Evolutionary conservation across 805 yeast species (phyloP), one percentile per base, ranked within the genome.

Genomic region (Zygosaccharomyces rouxii): DNA sequence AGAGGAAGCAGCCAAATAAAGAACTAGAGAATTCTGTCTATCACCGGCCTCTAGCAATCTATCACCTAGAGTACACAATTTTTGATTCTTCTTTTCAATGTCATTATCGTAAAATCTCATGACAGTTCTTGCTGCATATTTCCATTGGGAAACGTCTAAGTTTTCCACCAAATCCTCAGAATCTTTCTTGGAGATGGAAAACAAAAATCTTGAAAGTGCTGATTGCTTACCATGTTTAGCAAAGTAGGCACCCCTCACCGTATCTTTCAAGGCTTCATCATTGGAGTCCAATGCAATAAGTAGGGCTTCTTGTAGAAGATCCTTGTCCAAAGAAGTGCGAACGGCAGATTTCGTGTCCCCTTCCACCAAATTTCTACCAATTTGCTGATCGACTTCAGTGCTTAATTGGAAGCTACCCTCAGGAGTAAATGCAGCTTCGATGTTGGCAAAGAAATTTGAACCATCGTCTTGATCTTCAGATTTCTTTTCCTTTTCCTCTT

Each of bases 81-180:
- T 75, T 7, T 68, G 57, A 55, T 78, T 78, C 66, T 78, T 85
- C 35, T 74, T 74, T 2, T 68, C 69, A 3, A 69, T 68, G 53
- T 76, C 77, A 16, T 69, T 54, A 38, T 77, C 64, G 58, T 77
- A 84, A 21, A 56, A 55, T 2, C 87, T 77, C 46, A 80, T 65
- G 48, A 90, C 77, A 13, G 89, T 77, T 38, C 78, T 72, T n/a
- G 89, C 87, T 56, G 86, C 81, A 38, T 82, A 83, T 57, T 80
- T 84, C 99, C 99, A 94, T 55, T 86, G 82, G 3, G 74, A 59
- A 35, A 90, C 81, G 60, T 86, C 85, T 26, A 86, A 85, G 62
- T 90, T 83, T 40, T 77, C 75, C 26, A 89, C 94, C 52, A 94
- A 64, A 64, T 92, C 98, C 26, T 69, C 46, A 73, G 77, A 71